These are phyloP conservation scores for Gnomoniopsis smithogilvyi DNA, from an alignment of 2,329 filamentous ascomycete species.

Conservation along the genomic window DNA sequence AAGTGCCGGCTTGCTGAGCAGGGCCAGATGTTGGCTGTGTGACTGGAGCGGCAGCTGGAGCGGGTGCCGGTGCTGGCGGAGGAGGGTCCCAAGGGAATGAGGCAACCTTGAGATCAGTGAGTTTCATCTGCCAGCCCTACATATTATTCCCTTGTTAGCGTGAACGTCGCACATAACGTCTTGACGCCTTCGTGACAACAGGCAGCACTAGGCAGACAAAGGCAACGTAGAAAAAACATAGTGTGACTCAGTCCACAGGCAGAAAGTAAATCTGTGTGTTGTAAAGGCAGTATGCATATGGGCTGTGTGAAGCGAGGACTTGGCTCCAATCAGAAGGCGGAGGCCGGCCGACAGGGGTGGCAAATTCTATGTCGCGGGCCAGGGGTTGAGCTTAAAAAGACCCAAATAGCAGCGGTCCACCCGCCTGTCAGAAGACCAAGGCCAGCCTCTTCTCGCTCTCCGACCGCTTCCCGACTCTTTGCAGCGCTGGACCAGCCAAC, in stretches of 20 bases:
- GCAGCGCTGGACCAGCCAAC: slow-evolving; percentile 9
- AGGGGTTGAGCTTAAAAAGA: slow-evolving; percentile 45
- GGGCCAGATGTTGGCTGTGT: slow-evolving; percentile 20
- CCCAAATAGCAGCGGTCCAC: slow-evolving; percentile 53
- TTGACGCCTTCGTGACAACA: too few species aligned
- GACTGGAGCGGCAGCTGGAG: slow-evolving; percentile 27
- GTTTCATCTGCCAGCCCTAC: slow-evolving; percentile 91
- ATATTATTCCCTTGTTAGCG: too few species aligned
- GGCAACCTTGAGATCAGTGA: slow-evolving; percentile 80
- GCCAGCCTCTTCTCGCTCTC: slow-evolving; percentile 29
- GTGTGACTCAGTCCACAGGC: slow-evolving; percentile 1
- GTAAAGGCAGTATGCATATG: slow-evolving; percentile 1
- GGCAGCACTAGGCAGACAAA: background rate
- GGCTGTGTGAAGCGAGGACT: background rate
- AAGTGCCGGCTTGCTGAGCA: slow-evolving; percentile 21
- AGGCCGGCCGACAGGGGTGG: slow-evolving; percentile 21
- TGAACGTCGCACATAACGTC: too few species aligned
- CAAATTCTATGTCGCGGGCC: slow-evolving; percentile 13
- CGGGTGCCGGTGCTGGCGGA: slow-evolving; percentile 48
- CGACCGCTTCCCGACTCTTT: slow-evolving; percentile 28
- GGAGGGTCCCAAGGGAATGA: slow-evolving; percentile 94
- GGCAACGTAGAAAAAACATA: background rate
- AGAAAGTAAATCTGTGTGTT: background rate
- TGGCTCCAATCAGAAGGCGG: slow-evolving; percentile 25
- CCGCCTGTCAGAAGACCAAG: slow-evolving; percentile 34